Percentiles rank a stretch among this genome's conserved stretches.
These are phyloP conservation scores for Parathielavia hyrcaniae DNA, from an alignment of 495 filamentous ascomycete species.

Conservation along the genomic window DNA sequence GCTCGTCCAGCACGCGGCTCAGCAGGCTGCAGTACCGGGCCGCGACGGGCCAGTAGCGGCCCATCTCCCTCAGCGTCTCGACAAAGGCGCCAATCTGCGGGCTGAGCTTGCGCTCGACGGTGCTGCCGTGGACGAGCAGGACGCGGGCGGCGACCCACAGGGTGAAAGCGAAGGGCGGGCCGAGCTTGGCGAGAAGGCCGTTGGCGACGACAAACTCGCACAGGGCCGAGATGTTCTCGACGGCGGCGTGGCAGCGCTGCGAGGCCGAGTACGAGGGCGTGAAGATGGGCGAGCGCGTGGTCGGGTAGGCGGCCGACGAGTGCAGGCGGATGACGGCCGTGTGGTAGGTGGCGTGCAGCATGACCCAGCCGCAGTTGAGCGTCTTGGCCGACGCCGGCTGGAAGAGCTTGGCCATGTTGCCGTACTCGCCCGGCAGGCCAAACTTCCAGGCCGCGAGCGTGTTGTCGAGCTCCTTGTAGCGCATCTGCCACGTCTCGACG, in stretches of 20 bases:
- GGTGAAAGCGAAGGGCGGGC: constrained; percentile 82
- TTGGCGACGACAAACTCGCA: constrained; percentile 67
- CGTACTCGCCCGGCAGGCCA: constrained; percentile 70
- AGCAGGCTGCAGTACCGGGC: constrained; percentile 75
- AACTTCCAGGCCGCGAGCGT: constrained; percentile 77
- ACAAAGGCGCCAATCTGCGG: constrained; percentile 73
- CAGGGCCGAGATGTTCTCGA: constrained; percentile 74
- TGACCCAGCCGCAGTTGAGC: constrained; percentile 76
- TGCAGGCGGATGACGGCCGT: constrained; percentile 83
- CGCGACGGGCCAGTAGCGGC: constrained; percentile 76
- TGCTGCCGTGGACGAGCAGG: constrained; percentile 79
- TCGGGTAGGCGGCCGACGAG: constrained; percentile 89
- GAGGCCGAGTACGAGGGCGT: constrained; percentile 75
- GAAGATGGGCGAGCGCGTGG: constrained; percentile 77
- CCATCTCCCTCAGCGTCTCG: constrained; percentile 71
- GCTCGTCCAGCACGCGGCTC: constrained; percentile 76
- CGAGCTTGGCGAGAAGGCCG: constrained; percentile 68
- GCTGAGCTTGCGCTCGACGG: constrained; percentile 72
- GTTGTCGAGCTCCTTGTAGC: constrained; percentile 76
- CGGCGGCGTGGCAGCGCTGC: constrained; percentile 72
- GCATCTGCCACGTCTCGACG: constrained; percentile 81
- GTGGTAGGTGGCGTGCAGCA: constrained; percentile 70
- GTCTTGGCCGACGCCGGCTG: constrained; percentile 56
- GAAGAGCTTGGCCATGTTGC: constrained; percentile 69
- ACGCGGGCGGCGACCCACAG: constrained; percentile 88